Evolutionary conservation across 139 green algal species (phyloP).

Genomic region (Closterium sp.): DNA sequence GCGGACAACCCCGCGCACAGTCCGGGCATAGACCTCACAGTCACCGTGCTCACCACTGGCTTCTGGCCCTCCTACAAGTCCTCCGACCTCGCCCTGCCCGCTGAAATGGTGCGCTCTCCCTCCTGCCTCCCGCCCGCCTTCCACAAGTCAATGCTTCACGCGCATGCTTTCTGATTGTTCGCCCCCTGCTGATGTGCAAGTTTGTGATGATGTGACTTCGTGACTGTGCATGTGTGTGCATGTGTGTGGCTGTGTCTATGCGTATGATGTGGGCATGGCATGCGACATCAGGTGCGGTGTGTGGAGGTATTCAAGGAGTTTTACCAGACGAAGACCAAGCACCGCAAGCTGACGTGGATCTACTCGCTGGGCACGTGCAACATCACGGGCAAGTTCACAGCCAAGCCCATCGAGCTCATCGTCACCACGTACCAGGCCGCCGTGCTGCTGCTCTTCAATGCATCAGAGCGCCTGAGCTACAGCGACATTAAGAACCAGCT

Average conservation of each 20-base stretch:
- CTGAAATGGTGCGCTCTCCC: constrained; percentile 73
- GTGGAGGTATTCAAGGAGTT: constrained; percentile 86
- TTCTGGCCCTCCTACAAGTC: constrained; percentile 87
- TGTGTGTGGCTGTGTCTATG: background rate
- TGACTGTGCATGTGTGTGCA: background rate
- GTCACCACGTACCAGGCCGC: constrained; percentile 77
- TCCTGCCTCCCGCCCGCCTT: too few relatives aligned
- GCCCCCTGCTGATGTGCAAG: background rate
- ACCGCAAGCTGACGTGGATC: constrained; percentile 92
- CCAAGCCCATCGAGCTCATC: constrained; percentile 83
- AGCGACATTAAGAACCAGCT: constrained; percentile 76
- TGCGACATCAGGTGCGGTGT: constrained; percentile 47
- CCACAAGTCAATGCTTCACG: too few relatives aligned
- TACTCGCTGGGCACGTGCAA: constrained; percentile 81
- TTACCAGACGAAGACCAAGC: constrained; percentile 73
- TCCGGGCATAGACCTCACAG: constrained; percentile 74
- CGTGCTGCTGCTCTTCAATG: constrained; percentile 89
- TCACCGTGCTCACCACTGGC: constrained; percentile 88
- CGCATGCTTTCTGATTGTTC: too few relatives aligned
- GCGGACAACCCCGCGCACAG: constrained; percentile 42
- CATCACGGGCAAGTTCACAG: constrained; percentile 81
- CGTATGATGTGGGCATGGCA: background rate
- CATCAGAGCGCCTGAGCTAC: constrained; percentile 70
- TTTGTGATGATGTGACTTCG: background rate
- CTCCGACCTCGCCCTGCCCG: constrained; percentile 83